Conservation (phyloP, 179 eudicot genomes). For the Amaranthus tricolor region DNA sequence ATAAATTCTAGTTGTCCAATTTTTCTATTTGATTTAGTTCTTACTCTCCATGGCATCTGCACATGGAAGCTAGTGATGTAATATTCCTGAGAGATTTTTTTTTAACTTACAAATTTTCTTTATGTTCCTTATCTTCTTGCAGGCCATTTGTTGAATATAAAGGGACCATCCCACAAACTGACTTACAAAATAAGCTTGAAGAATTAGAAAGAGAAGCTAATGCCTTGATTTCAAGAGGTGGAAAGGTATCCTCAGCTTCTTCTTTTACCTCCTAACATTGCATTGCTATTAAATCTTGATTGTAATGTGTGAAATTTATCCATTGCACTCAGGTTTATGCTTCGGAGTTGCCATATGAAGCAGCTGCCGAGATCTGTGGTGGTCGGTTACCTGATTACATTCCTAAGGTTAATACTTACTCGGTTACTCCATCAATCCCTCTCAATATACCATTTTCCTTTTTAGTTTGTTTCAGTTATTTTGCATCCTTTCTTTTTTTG, state of each 20-base stretch:
- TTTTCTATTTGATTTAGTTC: not conserved
- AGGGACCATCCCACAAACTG: constrained; percentile 67
- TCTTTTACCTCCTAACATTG: not conserved
- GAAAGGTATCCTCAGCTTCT: constrained; percentile 43
- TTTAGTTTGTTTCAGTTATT: too few relatives aligned
- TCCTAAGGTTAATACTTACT: constrained; percentile 46
- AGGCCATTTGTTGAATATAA: constrained; percentile 90
- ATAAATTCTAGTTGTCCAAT: not conserved
- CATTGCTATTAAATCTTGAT: not conserved
- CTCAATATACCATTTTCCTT: not conserved
- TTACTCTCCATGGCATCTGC: not conserved
- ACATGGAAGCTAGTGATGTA: not conserved
- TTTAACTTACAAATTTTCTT: not conserved
- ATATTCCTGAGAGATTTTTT: not conserved
- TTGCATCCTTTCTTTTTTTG: not conserved
- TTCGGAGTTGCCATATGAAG: constrained; percentile 56
- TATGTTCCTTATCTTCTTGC: constrained; percentile 17
- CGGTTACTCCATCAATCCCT: not conserved
- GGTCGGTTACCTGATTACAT: constrained; percentile 84
- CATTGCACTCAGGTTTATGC: constrained; percentile 48
- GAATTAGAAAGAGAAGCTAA: constrained; percentile 61
- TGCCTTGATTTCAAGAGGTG: constrained; percentile 55
- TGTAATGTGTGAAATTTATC: not conserved
- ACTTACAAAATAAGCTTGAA: constrained; percentile 51
- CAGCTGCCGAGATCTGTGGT: constrained; percentile 69